phyloP scores from a whole-genome alignment of 495 filamentous ascomycete genomes.

The Neurospora africana region DNA sequence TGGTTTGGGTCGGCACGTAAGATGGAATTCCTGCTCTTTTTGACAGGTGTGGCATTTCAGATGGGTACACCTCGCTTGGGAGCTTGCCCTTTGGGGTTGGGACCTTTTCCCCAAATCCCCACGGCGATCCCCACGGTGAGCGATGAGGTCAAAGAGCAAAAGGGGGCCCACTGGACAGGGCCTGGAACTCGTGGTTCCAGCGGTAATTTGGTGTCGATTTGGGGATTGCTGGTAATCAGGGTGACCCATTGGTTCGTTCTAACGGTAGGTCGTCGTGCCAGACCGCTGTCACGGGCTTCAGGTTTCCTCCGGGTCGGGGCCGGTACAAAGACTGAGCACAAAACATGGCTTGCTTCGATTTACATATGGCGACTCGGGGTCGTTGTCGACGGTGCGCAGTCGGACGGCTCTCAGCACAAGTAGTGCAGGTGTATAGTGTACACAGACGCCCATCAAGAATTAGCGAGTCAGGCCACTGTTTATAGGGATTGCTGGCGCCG shows the following conservation, averaged over 20 bases:
- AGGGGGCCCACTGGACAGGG: not conserved
- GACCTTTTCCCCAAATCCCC: not conserved
- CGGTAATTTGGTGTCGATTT: not conserved
- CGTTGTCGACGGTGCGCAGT: not conserved
- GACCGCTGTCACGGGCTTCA: not conserved
- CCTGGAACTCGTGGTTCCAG: not conserved
- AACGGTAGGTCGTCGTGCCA: not conserved
- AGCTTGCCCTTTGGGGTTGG: not conserved
- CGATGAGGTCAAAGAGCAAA: not conserved
- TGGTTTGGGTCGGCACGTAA: not conserved
- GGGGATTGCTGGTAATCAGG: not conserved
- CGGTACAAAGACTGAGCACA: not conserved
- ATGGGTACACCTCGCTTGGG: not conserved
- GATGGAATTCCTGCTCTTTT: not conserved
- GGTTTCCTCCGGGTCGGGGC: not conserved
- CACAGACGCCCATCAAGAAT: not conserved
- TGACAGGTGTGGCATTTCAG: not conserved
- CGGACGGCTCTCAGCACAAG: not conserved
- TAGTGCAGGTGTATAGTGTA: not conserved
- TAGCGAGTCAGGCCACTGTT: not conserved
- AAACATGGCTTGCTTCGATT: not conserved
- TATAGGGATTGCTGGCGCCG: not conserved
- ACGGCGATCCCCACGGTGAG: not conserved
- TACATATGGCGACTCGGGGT: not conserved
- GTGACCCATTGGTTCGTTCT: not conserved